Evolutionary conservation across 2,329 filamentous ascomycete species (phyloP).

Genomic region (Phyllosticta paracitricarpa): DNA sequence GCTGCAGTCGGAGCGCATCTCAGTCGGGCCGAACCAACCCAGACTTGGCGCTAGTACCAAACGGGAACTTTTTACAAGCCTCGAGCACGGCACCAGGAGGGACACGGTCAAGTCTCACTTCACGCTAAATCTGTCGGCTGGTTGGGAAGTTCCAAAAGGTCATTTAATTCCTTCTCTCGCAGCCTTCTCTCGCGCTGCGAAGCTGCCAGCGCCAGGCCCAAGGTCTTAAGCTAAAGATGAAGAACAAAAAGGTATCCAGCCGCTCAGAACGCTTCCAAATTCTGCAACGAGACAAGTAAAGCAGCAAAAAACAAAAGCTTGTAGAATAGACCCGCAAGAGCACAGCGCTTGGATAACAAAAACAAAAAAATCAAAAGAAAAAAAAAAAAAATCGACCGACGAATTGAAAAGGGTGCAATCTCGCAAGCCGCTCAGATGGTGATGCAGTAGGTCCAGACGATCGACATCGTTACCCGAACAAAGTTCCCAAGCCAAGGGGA

Average conservation of each 20-base stretch:
- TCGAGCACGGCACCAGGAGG: not conserved
- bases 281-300: not conserved
- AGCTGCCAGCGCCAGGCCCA: not conserved
- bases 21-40: not conserved
- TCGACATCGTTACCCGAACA: not conserved
- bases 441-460: not conserved
- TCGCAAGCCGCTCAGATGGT: not conserved
- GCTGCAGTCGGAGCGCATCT: not conserved
- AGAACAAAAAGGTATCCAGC: not conserved
- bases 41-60: not conserved
- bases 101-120: too few relatives aligned
- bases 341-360: not conserved
- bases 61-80: not conserved
- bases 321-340: not conserved
- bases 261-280: not conserved
- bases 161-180: not conserved
- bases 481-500: not conserved
- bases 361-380: not conserved
- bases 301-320: not conserved
- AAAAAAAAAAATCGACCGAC: not conserved
- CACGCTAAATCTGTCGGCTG: too few relatives aligned
- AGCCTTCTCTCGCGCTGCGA: not conserved
- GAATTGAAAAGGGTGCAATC: not conserved
- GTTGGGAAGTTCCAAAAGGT: not conserved
- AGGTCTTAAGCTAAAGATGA: not conserved